A percentile compares a stretch with the other conserved stretches of the same genome.
Evolutionary conservation across 2,329 filamentous ascomycete genomes (phyloP).

Genomic region (Aspergillus flavus): DNA sequence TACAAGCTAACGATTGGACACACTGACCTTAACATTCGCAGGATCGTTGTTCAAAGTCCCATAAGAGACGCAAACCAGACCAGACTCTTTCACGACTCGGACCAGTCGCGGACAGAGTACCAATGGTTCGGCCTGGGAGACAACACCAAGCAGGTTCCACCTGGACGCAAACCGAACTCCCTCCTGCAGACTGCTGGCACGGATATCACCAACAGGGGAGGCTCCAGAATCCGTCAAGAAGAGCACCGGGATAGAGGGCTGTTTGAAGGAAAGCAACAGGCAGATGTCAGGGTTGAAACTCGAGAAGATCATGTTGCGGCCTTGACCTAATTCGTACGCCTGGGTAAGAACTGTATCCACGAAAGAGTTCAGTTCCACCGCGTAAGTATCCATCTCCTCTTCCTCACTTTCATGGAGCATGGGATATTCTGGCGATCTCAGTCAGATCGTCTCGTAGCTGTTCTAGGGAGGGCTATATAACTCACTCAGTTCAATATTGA

Average conservation of each 20-base stretch:
- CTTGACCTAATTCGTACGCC: conserved; percentile 81
- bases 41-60: conserved; percentile 89
- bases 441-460: conserved; percentile 32
- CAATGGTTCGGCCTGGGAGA: conserved; percentile 83
- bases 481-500: conserved; percentile 93
- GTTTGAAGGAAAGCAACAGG: conserved; percentile 91
- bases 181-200: conserved; percentile 89
- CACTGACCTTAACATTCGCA: conserved; percentile 75
- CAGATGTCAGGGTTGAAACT: conserved; percentile 98
- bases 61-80: conserved; percentile 92
- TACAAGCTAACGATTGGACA: neutral
- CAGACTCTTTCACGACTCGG: conserved; percentile 89
- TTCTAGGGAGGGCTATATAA: conserved; percentile 25
- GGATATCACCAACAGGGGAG: conserved; percentile 79
- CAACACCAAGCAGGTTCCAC: conserved; percentile 93
- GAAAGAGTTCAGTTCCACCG: conserved; percentile 93
- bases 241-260: conserved; percentile 91
- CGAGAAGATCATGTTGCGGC: conserved; percentile 93
- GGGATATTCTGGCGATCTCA: conserved; percentile 68
- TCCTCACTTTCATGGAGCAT: conserved; percentile 96
- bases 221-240: conserved; percentile 91
- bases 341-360: conserved; percentile 89
- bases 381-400: conserved; percentile 95
- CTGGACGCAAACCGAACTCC: conserved; percentile 90
- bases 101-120: conserved; percentile 88